These are phyloP conservation scores for Phaeotremella skinneri DNA, from an alignment of 768 basidiomycete species.

Conservation along the genomic window DNA sequence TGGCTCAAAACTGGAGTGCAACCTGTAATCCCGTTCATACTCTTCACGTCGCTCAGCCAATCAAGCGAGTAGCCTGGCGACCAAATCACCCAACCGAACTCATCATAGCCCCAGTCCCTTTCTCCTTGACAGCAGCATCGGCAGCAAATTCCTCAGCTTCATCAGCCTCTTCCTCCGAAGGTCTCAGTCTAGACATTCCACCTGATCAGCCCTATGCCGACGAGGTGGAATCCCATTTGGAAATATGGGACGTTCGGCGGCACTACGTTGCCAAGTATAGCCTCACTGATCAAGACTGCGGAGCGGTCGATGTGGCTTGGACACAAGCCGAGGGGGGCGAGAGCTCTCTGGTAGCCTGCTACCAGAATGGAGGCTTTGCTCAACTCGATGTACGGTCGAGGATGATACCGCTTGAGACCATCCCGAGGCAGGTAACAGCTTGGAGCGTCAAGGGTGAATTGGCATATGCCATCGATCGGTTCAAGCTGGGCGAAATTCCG, in stretches of 20 bases:
- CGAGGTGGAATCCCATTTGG: slow-evolving; percentile 41
- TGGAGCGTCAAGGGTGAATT: slow-evolving; percentile 46
- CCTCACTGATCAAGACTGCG: slow-evolving; percentile 31
- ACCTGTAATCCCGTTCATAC: slow-evolving; percentile 40
- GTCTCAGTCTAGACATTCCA: not conserved
- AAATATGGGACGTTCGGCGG: slow-evolving; percentile 50
- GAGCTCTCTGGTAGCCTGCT: slow-evolving; percentile 34
- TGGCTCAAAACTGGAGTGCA: slow-evolving; percentile 38
- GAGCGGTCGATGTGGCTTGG: slow-evolving; percentile 41
- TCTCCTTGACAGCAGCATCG: slow-evolving; percentile 10
- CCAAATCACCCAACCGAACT: slow-evolving; percentile 48
- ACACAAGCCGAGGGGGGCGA: slow-evolving; percentile 19
- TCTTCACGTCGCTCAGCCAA: slow-evolving; percentile 41
- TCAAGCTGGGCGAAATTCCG: slow-evolving; percentile 46
- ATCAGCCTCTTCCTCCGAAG: not conserved
- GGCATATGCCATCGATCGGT: slow-evolving; percentile 41
- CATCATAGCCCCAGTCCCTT: slow-evolving; percentile 40
- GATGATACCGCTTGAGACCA: slow-evolving; percentile 36
- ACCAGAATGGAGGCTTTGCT: slow-evolving; percentile 44
- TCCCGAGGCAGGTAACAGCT: slow-evolving; percentile 43
- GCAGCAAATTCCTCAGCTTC: slow-evolving; percentile 9
- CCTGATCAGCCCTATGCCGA: slow-evolving; percentile 12
- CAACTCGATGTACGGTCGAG: slow-evolving; percentile 32
- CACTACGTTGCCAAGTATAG: slow-evolving; percentile 48
- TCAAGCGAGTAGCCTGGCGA: slow-evolving; percentile 46